Base-by-base conservation (phyloP, 495 filamentous ascomycete genomes). In the Halenospora varia region DNA sequence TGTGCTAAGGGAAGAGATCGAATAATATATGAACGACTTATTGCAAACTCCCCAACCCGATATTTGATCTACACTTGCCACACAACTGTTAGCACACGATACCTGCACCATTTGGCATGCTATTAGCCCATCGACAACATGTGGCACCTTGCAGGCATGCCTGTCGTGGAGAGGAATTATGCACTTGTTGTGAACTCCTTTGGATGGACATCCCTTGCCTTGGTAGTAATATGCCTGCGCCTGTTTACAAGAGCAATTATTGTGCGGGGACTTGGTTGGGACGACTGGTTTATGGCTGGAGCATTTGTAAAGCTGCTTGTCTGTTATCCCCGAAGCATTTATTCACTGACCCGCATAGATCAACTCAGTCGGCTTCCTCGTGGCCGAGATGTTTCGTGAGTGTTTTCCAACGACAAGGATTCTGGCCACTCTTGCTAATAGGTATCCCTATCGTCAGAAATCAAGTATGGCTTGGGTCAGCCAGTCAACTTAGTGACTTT, bases 111-210 rank as follows among this genome's bases (percentile, higher is more conserved):
- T n/a, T n/a, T n/a, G n/a, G n/a, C n/a, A n/a, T n/a, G n/a, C n/a
- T n/a, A n/a, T n/a, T n/a, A n/a, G n/a, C n/a, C n/a, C n/a, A n/a
- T 46, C 42, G n/a, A 17, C 20, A 55, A 57, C 18, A 55, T 55
- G 22, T 62, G 60, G 63, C 49, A 55, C 44, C 47, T 66, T 40
- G 51, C 62, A 11, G 26, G 18, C 10, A 13, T 57, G 39, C 59
- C 59, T 20, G 47, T 66, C 25, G 59, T 59, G 53, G 48, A 50
- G 40, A 6, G 59, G 23, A 62, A 57, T 52, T 41, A 65, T 25
- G 55, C 56, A 23, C 22, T 57, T 17, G 47, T 57, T 15, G 55
- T 57, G 19, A 57, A 49, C 20, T 42, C 17, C 1, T 50, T 57
- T 20, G 20, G 49, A 13, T 57, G 46, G 45, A 57, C 55, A 15